Percentiles rank a stretch among this genome's conserved stretches.
phyloP scores from a whole-genome alignment of 345 rosid genomes.

The Salix caprea region DNA sequence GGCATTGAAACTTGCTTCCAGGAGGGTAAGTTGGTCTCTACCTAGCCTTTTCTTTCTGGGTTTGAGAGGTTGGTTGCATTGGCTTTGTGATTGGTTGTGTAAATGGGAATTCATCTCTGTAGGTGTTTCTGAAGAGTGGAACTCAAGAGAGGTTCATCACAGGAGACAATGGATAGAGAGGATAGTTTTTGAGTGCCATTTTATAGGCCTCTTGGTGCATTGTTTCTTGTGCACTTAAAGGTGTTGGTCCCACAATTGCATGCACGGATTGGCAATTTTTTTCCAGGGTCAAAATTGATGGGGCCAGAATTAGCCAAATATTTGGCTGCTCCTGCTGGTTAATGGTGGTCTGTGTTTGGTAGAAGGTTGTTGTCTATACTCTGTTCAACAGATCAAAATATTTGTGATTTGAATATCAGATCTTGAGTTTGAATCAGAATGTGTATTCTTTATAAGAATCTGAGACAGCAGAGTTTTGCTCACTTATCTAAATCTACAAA shows the following conservation, averaged over 20 bases:
- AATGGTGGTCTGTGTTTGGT: not conserved
- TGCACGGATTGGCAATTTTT: too few species aligned
- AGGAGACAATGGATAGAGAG: not conserved
- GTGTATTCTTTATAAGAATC: too few species aligned
- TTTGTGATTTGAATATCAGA: too few species aligned
- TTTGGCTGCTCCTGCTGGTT: not conserved
- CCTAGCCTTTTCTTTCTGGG: conserved; percentile 11
- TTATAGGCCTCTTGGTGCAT: not conserved
- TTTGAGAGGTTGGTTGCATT: not conserved
- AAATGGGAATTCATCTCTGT: not conserved
- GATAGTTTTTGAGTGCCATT: not conserved
- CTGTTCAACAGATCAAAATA: not conserved
- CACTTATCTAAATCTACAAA: too few species aligned
- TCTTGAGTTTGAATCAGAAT: too few species aligned
- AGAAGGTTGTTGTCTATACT: not conserved
- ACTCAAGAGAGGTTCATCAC: not conserved
- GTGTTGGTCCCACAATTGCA: not conserved
- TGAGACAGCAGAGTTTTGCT: too few species aligned
- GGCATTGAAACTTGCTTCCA: conserved; percentile 40
- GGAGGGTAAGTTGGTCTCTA: not conserved
- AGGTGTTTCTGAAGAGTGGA: not conserved
- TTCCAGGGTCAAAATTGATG: not conserved
- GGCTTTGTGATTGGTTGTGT: not conserved
- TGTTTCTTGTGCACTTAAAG: not conserved
- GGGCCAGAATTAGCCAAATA: too few species aligned